Percentiles rank a stretch among this genome's conserved stretches.
Conservation (phyloP, 495 filamentous ascomycete species). For the Penicillium canariense region DNA sequence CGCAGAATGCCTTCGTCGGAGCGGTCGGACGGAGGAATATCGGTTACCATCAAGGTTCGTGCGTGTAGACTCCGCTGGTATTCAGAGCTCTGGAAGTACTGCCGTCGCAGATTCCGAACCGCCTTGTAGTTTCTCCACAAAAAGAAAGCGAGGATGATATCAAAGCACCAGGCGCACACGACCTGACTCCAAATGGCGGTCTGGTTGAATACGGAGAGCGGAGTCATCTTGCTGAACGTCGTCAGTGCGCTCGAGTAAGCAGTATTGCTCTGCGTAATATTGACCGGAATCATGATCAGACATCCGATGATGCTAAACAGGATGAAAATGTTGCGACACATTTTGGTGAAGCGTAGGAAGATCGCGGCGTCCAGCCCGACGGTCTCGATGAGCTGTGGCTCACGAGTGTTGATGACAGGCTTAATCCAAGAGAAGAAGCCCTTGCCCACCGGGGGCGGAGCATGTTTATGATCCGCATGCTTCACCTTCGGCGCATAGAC, state of each 20-base stretch:
- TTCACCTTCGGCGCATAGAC: conserved; percentile 96
- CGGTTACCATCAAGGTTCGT: conserved; percentile 86
- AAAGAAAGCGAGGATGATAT: conserved; percentile 72
- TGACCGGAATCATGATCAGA: conserved; percentile 78
- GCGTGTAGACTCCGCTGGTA: conserved; percentile 88
- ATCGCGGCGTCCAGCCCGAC: conserved; percentile 88
- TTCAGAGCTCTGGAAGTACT: conserved; percentile 83
- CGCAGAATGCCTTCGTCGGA: conserved; percentile 84
- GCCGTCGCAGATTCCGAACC: conserved; percentile 64
- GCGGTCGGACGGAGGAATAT: conserved; percentile 70
- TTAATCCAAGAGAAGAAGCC: conserved; percentile 81
- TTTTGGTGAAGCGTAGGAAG: conserved; percentile 82
- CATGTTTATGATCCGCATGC: conserved; percentile 86
- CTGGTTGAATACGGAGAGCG: conserved; percentile 40
- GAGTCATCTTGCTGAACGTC: conserved; percentile 54
- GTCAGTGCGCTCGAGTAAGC: conserved; percentile 20
- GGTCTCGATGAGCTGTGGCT: conserved; percentile 69
- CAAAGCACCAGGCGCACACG: conserved; percentile 73
- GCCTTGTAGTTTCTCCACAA: conserved; percentile 87
- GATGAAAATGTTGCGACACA: conserved; percentile 90
- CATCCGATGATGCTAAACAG: conserved; percentile 71
- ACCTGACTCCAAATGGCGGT: conserved; percentile 75
- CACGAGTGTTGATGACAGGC: conserved; percentile 73
- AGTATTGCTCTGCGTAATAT: conserved; percentile 55
- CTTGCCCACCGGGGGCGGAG: conserved; percentile 86